Base-by-base conservation (phyloP, 768 basidiomycete genomes). In the Suillus brevipes region DNA sequence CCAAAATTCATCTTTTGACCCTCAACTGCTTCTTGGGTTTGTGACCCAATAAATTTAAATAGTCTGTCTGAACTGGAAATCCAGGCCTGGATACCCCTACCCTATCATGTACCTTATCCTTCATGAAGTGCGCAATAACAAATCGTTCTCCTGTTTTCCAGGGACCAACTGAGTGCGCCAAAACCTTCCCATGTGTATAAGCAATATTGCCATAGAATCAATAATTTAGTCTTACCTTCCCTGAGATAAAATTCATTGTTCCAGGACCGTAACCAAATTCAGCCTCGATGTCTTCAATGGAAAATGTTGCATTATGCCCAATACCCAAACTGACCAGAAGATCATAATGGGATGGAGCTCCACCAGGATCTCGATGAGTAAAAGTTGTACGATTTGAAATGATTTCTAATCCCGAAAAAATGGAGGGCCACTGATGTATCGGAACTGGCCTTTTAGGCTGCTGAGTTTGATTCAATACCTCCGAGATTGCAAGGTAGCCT, bases 301-400 rank as follows among this genome's bases (percentile, higher is more conserved):
- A 31, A 16, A 52, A 52, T 16, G 4, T 52, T 6, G 50, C 16
- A 18, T 52, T 18, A 14, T 50, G 34, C 13, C 13, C 36, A 31
- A 31, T 23, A 20, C 65, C 65, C 20, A 63, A n/a, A 52, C 65
- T 64, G 7, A 60, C 34, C 13, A 66, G 57, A 1, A 50, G 13
- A 43, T 66, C 63, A 43, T 66, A 66, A 9, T 36, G 36, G 10
- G 36, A 37, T 23, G 38, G n/a, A 9, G 64, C 58, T 1, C 45
- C 45, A 42, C 42, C 49, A 37, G 40, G 5, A 31, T 64, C 63
- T 20, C 34, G 20, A 40, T 60, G 58, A 8, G 3, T 31, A 13
- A 38, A 57, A 43, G 49, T 64, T 4, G 34, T 2, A 6, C 23
- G 36, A 20, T 64, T 64, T n/a, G 37, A 14, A 50, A 64, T 64